Evolutionary conservation across 2,329 filamentous ascomycete genomes (phyloP), one percentile per base, ranked within the genome.

Genomic region (Pezicula rhizophila): DNA sequence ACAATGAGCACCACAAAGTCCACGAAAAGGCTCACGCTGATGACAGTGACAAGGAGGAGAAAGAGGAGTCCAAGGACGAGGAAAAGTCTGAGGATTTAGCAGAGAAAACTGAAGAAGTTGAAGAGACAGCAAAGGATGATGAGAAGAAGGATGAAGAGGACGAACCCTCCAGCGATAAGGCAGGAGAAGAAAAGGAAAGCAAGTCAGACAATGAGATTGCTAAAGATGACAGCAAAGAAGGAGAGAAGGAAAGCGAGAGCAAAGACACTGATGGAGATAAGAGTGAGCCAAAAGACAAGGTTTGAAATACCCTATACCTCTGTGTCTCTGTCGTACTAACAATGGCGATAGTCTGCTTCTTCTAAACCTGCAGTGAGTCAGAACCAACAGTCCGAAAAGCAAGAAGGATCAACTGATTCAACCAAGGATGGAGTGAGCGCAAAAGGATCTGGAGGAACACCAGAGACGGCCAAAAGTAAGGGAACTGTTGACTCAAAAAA

Each of bases 381-480:
- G 45, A 70, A 69, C 52, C 67, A 70, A 33, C 74, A 67, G 26
- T 73, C 70, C 31, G 69, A 67, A 39, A 79, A 80, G 64, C 75
- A 81, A 64, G 66, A 73, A 59, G 76, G 75, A 18, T 26, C 73
- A 25, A 68, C 66, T 23, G 61, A 70, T 45, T 66, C 70, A 52
- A 66, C 68, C 4, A 23, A 23, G 23, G 23, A 23, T 51, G 64
- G 68, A 38, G 76, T 76, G 68, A 77, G 72, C 61, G 74, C 72
- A 60, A 82, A 82, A 68, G 65, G 68, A n/a, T 31, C 28, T 7
- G 78, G 82, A 64, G 78, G 77, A 26, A 64, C 68, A 45, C 72
- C 72, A 26, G 78, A 82, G 42, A 73, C 75, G 10, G 74, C 77
- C 18, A 81, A 82, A 62, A 54, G 70, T 23, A 72, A 74, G 61